Evolutionary conservation across 2,329 filamentous ascomycete species (phyloP), one percentile per base, ranked within the genome.

Genomic region (Colletotrichum somersetense): DNA sequence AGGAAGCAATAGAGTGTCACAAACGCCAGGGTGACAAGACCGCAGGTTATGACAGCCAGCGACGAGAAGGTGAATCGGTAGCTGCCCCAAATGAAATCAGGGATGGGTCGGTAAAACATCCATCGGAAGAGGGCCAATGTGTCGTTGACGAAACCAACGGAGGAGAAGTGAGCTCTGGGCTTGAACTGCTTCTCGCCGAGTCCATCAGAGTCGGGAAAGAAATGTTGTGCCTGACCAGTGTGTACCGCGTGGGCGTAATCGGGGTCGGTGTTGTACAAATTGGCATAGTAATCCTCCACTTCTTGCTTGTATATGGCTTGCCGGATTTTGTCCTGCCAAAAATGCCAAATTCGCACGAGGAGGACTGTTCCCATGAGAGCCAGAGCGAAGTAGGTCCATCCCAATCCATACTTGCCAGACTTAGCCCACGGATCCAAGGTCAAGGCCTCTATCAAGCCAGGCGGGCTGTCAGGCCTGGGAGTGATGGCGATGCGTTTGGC

Each of bases 281-380:
- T 80, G 71, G 80, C 88, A 79, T 89, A 91, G 77, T 91, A 88
- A 77, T 91, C 87, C 78, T 93, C 87, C 77, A 93, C 87, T 79
- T 94, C 91, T 78, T 96, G 91, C 83, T 97, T 96, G 84, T 96
- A 93, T 72, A 96, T 89, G 74, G 94, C 95, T 76, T 95, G 93
- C 75, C 95, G 90, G 75, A 97, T 94, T 84, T 96, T 97, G 85
- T 98, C 95, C 77, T 95, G 94, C 92, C 94, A 97, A 76, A 92
- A 91, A 81, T 97, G 93, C 86, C 95, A 97, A 79, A 93, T 87
- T 75, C 94, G 91, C 79, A 96, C 85, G 14, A 92, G 77, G 14
- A 92, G 83, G 5, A 95, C 91, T 66, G 89, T 77, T 38, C 88
- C 87, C 74, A 95, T 87, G 72, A 98, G 81, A 62, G 91, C 89